Conservation (phyloP, 106 monocot genomes). For the Gastrodia elata region DNA sequence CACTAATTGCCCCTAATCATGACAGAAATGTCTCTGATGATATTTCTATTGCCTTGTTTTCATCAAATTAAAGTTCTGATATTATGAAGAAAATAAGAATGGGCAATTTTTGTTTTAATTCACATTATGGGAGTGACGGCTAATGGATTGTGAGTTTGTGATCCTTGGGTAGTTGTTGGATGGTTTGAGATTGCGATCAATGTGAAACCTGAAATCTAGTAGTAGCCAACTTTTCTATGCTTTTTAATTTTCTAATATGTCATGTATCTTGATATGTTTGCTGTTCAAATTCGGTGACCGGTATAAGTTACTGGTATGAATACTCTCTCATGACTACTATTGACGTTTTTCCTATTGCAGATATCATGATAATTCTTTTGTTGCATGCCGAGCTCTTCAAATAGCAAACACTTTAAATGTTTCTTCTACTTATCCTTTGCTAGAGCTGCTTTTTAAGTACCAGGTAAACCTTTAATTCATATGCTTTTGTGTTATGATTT, state of each 20-base stretch:
- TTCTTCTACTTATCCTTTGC: constrained; percentile 29
- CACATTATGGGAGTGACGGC: too few relatives aligned
- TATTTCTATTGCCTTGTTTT: too few relatives aligned
- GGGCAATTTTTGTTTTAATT: too few relatives aligned
- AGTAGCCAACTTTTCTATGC: neutral
- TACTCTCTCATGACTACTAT: neutral
- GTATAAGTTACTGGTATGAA: neutral
- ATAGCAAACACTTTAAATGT: constrained; percentile 36
- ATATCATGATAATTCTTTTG: constrained; percentile 41
- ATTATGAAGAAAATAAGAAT: too few relatives aligned
- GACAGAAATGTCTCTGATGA: too few relatives aligned
- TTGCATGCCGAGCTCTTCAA: constrained; percentile 33
- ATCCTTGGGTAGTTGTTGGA: too few relatives aligned
- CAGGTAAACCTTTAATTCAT: constrained; percentile 19
- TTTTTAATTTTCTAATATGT: too few relatives aligned
- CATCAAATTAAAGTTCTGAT: too few relatives aligned
- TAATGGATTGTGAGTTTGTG: too few relatives aligned
- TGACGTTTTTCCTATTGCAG: constrained; percentile 16
- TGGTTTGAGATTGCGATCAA: too few relatives aligned
- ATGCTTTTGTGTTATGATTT: constrained; percentile 1
- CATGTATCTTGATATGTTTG: neutral
- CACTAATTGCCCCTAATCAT: too few relatives aligned
- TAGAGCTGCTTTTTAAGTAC: constrained; percentile 39
- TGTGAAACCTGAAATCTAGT: too few relatives aligned
- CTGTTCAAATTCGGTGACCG: neutral